These are phyloP conservation scores for Tetracentron sinense DNA, from an alignment of 164 flowering plant genomes.

Conservation along the genomic window DNA sequence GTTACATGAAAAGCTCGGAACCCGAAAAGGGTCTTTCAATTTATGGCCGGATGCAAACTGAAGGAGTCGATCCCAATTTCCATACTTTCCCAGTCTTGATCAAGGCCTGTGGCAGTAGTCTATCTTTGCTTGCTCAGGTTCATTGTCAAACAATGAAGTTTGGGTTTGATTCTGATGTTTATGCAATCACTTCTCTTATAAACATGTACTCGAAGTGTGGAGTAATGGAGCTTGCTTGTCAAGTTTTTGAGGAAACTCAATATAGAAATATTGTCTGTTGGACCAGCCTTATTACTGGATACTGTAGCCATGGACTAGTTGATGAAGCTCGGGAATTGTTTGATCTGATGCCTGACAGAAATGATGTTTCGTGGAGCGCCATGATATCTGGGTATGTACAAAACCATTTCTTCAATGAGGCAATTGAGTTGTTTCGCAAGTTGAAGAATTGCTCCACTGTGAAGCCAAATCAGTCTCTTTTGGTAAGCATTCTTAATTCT, in stretches of 20 bases:
- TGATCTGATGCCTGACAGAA: conserved; percentile 22
- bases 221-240: conserved; percentile 14
- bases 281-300: conserved; percentile 22
- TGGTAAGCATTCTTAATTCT: conserved; percentile 26
- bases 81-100: conserved; percentile 16
- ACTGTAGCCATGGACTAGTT: conserved; percentile 17
- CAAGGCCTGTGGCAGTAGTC: conserved; percentile 9
- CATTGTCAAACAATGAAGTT: conserved; percentile 18
- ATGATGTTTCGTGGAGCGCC: conserved; percentile 26
- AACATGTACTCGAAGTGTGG: conserved; percentile 15
- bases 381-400: conserved; percentile 30
- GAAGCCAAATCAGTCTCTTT: conserved; percentile 21
- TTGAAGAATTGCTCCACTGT: conserved; percentile 9
- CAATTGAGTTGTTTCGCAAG: conserved; percentile 21
- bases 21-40: conserved; percentile 20
- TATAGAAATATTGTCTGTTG: conserved; percentile 26
- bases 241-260: conserved; percentile 10
- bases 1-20: conserved; percentile 7
- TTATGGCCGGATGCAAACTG: conserved; percentile 11
- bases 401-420: conserved; percentile 21
- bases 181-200: conserved; percentile 13
- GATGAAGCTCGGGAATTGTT: conserved; percentile 21
- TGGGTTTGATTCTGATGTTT: conserved; percentile 16
- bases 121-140: conserved; percentile 16
- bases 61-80: conserved; percentile 13